phyloP scores from a whole-genome alignment of 331 rosid species.

The Arachis monticola region DNA sequence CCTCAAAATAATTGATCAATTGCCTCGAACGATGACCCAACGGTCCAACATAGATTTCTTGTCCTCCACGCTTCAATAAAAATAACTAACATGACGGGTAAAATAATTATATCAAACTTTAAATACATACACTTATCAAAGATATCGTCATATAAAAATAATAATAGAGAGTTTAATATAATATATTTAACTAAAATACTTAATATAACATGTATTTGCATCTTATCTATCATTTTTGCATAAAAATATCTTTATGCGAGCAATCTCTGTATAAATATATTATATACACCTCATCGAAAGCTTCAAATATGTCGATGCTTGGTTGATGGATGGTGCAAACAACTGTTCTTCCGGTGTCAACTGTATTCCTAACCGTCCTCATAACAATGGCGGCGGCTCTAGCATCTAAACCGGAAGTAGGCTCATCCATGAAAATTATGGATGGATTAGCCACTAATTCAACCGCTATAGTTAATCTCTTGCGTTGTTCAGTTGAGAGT shows the following conservation, averaged over 20 bases:
- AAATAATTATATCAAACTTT: neutral
- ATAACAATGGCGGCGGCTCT: constrained; percentile 91
- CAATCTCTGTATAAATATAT: too few species aligned
- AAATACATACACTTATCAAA: too few species aligned
- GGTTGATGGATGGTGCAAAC: constrained; percentile 97
- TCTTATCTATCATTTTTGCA: too few species aligned
- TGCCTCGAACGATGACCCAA: constrained; percentile 62
- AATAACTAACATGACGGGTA: constrained; percentile 53
- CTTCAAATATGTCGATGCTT: constrained; percentile 88
- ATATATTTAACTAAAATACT: too few species aligned
- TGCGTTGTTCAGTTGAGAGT: constrained; percentile 88
- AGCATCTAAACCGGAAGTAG: constrained; percentile 90
- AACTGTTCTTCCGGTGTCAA: constrained; percentile 85
- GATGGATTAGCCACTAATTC: constrained; percentile 92
- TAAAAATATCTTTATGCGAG: too few species aligned
- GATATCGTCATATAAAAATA: too few species aligned
- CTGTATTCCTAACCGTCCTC: constrained; percentile 85
- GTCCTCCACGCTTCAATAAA: constrained; percentile 71
- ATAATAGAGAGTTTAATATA: too few species aligned
- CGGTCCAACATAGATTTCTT: constrained; percentile 70
- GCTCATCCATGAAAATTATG: constrained; percentile 91
- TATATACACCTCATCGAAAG: constrained; percentile 74
- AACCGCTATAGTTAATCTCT: constrained; percentile 82
- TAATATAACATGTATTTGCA: too few species aligned
- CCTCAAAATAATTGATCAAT: constrained; percentile 68